Conservation (phyloP, 2,329 filamentous ascomycete genomes). For the Diaporthe eres region DNA sequence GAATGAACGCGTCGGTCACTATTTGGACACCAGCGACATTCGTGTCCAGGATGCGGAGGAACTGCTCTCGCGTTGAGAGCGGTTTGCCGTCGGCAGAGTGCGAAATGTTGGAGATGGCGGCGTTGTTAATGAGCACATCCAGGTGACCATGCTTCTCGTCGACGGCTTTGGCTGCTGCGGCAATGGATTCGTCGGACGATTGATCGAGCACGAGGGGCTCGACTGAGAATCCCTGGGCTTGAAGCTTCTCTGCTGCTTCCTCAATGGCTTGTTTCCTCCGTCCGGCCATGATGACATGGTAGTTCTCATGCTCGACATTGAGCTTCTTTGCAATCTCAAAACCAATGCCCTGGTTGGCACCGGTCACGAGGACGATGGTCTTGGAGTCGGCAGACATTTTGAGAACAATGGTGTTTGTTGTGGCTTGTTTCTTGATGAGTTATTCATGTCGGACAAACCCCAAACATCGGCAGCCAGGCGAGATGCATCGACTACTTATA, state of each 20-base stretch:
- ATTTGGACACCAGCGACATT: constrained; percentile 50
- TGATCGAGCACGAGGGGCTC: constrained; percentile 59
- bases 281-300: constrained; percentile 56
- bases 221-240: constrained; percentile 48
- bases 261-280: constrained; percentile 53
- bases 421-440: neutral
- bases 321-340: constrained; percentile 58
- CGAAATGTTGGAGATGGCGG: constrained; percentile 43
- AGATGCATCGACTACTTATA: neutral
- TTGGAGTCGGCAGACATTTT: constrained; percentile 36
- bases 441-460: neutral
- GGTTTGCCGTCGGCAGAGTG: constrained; percentile 37
- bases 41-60: constrained; percentile 47
- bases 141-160: constrained; percentile 50
- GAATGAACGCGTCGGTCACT: constrained; percentile 51
- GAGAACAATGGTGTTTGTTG: neutral
- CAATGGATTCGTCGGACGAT: constrained; percentile 57
- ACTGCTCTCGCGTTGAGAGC: constrained; percentile 42
- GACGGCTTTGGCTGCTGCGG: constrained; percentile 50
- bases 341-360: constrained; percentile 60
- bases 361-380: constrained; percentile 53
- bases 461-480: neutral
- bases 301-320: constrained; percentile 51
- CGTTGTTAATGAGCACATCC: constrained; percentile 53
- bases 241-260: constrained; percentile 51